Conservation (phyloP, 192 early-diverging fungal species). For the Rhizophagus clarus region DNA sequence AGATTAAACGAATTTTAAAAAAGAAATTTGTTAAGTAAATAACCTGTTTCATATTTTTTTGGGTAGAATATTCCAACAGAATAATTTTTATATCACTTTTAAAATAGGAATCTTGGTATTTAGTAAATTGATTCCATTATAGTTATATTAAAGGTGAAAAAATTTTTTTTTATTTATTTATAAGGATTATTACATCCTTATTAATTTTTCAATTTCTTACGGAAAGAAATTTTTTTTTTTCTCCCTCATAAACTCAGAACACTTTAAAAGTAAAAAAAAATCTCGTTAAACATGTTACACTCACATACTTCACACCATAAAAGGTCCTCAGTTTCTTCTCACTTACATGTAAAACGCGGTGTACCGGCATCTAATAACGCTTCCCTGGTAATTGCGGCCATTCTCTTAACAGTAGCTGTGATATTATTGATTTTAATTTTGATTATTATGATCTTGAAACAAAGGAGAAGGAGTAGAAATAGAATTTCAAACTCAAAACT, state of each 20-base stretch:
- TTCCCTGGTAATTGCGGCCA: neutral
- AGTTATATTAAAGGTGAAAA: no score
- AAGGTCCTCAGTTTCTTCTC: neutral
- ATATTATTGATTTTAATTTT: neutral
- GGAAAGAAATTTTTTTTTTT: neutral
- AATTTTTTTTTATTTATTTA: no score
- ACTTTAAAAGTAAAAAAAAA: neutral
- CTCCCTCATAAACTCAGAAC: neutral
- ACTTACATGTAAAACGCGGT: neutral
- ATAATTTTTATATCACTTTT: no score
- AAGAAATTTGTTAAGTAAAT: no score
- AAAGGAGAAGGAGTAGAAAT: neutral
- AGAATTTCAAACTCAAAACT: neutral
- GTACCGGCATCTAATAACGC: neutral
- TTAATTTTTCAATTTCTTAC: neutral
- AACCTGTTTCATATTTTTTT: no score
- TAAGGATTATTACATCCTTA: no score
- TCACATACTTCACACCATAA: neutral
- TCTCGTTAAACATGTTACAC: neutral
- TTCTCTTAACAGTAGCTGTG: neutral
- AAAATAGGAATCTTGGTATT: no score
- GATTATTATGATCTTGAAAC: neutral
- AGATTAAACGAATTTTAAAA: no score
- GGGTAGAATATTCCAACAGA: no score
- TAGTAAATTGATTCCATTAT: no score